Percentiles rank a stretch among this genome's conserved stretches.
phyloP scores from a whole-genome alignment of 1,284 basidiomycete species.

The Cryptococcus sp. region DNA sequence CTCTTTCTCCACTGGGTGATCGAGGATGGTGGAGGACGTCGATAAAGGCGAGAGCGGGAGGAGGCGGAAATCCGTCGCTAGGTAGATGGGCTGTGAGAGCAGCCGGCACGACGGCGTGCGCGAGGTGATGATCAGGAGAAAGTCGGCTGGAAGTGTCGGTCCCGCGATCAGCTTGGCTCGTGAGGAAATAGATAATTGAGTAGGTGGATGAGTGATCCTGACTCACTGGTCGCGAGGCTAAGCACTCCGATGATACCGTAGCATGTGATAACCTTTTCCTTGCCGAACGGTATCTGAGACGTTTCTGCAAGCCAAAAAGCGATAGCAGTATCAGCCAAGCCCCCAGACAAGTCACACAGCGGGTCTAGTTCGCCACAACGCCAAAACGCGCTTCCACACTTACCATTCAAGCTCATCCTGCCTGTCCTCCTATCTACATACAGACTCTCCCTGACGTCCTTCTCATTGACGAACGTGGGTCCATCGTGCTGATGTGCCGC shows the following conservation, averaged over 20 bases:
- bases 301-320: slow-evolving; percentile 25
- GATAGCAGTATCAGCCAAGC: no score
- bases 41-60: slow-evolving; percentile 74
- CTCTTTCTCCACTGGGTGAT: slow-evolving; percentile 83
- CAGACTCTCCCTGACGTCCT: slow-evolving; percentile 52
- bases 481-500: slow-evolving; percentile 23
- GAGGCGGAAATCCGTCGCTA: slow-evolving; percentile 88
- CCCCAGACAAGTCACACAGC: no score
- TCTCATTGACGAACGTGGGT: slow-evolving; percentile 38
- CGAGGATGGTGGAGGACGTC: slow-evolving; percentile 61
- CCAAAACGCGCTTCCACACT: slow-evolving; percentile 13
- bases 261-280: slow-evolving; percentile 56
- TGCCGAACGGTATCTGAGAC: slow-evolving; percentile 47
- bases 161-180: slow-evolving; percentile 66
- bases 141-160: slow-evolving; percentile 68
- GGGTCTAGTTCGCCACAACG: no score
- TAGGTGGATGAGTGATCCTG: slow-evolving; percentile 59
- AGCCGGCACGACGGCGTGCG: slow-evolving; percentile 77
- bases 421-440: slow-evolving; percentile 53
- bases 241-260: slow-evolving; percentile 87
- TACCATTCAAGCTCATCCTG: slow-evolving; percentile 52
- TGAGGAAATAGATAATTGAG: slow-evolving; percentile 74
- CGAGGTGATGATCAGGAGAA: slow-evolving; percentile 84
- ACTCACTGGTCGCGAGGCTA: slow-evolving; percentile 79
- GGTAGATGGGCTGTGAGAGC: slow-evolving; percentile 82